phyloP scores from a whole-genome alignment of 306 rosid genomes.

The Cicer chorassanicum region DNA sequence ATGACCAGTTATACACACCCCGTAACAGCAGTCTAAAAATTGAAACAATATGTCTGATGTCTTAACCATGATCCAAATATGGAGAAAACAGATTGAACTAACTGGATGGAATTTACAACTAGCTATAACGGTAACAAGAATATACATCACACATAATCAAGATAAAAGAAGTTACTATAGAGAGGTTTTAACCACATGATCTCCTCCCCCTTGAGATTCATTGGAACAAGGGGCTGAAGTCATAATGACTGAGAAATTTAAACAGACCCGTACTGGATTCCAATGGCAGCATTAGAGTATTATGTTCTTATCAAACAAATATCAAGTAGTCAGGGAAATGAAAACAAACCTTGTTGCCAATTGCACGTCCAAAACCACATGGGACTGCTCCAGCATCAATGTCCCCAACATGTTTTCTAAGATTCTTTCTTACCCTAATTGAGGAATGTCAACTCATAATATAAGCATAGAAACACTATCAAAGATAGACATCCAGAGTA shows the following conservation, averaged over 20 bases:
- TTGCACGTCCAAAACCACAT: conserved; percentile 98
- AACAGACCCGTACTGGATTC: conserved; percentile 34
- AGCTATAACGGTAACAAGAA: conserved; percentile 5
- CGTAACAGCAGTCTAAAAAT: conserved; percentile 21
- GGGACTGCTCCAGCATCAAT: conserved; percentile 96
- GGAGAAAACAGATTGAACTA: background rate
- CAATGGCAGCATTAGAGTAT: conserved; percentile 14
- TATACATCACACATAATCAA: background rate
- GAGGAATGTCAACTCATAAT: conserved; percentile 49
- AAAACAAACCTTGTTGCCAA: conserved; percentile 91
- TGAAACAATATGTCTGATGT: conserved; percentile 24
- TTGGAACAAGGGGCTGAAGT: conserved; percentile 26
- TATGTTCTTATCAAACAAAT: conserved; percentile 25
- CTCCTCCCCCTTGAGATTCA: conserved; percentile 24
- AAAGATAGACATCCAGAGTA: conserved; percentile 34
- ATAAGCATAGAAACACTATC: conserved; percentile 40
- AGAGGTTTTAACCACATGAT: conserved; percentile 23
- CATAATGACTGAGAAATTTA: conserved; percentile 25
- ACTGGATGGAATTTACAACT: conserved; percentile 24
- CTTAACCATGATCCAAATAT: conserved; percentile 31
- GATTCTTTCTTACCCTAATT: conserved; percentile 90
- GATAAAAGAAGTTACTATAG: background rate
- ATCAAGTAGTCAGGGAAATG: conserved; percentile 32
- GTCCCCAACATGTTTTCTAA: conserved; percentile 93
- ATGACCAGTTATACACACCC: background rate